Percentiles rank a stretch among this genome's conserved stretches.
Evolutionary conservation across 108 stramenopile genomes (phyloP).

Genomic region (Schizochytrium sp.): DNA sequence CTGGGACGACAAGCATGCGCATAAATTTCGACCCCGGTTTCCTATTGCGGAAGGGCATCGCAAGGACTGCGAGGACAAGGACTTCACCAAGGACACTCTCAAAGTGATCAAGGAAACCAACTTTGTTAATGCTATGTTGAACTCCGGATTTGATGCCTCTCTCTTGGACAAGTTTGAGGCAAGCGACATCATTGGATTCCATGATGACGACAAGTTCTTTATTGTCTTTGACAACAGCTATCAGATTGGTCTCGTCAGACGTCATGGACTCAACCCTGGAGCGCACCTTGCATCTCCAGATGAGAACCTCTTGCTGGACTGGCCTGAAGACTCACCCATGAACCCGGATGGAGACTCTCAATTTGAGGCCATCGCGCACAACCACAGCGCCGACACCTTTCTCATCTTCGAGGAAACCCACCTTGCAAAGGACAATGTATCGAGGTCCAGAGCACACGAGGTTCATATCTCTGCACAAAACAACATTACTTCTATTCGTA

Average conservation of each 20-base stretch:
- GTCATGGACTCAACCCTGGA: slow-evolving; percentile 13
- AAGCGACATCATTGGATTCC: slow-evolving; percentile 31
- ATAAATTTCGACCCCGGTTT: background rate
- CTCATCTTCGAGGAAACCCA: slow-evolving; percentile 23
- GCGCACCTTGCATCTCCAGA: background rate
- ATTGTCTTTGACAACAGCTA: slow-evolving; percentile 44
- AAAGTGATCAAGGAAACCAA: slow-evolving; percentile 42
- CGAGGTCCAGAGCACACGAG: slow-evolving; percentile 1
- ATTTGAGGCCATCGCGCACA: slow-evolving; percentile 22
- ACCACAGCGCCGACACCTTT: background rate
- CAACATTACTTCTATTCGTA: background rate
- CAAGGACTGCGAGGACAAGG: slow-evolving; percentile 10
- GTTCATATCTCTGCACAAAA: background rate
- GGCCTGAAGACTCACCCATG: background rate
- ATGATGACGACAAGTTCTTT: background rate
- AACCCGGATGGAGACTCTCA: background rate
- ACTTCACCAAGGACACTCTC: background rate
- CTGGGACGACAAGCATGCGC: background rate
- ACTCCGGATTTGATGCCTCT: slow-evolving; percentile 1
- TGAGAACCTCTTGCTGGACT: background rate
- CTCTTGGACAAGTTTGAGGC: slow-evolving; percentile 29
- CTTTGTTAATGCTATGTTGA: slow-evolving; percentile 13
- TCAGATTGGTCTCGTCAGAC: slow-evolving; percentile 6
- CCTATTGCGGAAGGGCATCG: background rate
- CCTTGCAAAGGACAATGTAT: background rate